A percentile compares a stretch with the other conserved stretches of the same genome.
Conservation (phyloP, 805 yeast genomes). For the Sungouiozyma ichnusensis region DNA sequence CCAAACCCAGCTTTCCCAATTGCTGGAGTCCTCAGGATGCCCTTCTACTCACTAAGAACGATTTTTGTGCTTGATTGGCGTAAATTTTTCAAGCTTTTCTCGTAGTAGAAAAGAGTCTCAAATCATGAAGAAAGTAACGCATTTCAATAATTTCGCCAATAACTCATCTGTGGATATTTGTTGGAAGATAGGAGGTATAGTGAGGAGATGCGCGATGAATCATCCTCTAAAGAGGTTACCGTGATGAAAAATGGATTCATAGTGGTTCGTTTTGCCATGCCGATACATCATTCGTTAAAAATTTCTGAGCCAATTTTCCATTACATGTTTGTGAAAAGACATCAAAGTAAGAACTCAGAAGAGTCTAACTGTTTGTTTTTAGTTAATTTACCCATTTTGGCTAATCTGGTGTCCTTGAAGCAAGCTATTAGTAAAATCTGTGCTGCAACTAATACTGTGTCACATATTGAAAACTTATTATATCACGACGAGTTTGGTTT, state of each 20-base stretch:
- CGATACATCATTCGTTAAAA: slow-evolving; percentile 6
- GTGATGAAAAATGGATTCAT: slow-evolving; percentile 29
- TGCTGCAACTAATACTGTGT: slow-evolving; percentile 34
- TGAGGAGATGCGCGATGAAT: neutral
- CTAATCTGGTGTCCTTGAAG: slow-evolving; percentile 43
- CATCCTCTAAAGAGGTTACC: neutral
- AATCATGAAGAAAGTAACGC: no score
- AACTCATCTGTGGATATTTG: no score
- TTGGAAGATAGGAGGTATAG: no score
- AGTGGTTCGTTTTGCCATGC: slow-evolving; percentile 26
- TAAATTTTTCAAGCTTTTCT: neutral
- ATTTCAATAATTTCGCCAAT: no score
- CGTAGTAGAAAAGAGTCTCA: no score
- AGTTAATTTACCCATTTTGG: slow-evolving; percentile 62
- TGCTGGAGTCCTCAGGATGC: no score
- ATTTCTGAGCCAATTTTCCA: slow-evolving; percentile 30
- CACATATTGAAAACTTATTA: slow-evolving; percentile 46
- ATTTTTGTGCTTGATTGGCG: neutral
- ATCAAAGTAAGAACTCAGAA: slow-evolving; percentile 35
- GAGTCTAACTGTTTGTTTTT: slow-evolving; percentile 54
- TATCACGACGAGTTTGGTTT: slow-evolving; percentile 36
- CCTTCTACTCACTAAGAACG: neutral
- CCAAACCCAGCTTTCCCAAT: no score
- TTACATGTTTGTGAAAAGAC: slow-evolving; percentile 58
- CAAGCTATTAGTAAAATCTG: slow-evolving; percentile 48